Evolutionary conservation across 2,329 filamentous ascomycete genomes (phyloP).

Genomic region (Exophiala calicioides): DNA sequence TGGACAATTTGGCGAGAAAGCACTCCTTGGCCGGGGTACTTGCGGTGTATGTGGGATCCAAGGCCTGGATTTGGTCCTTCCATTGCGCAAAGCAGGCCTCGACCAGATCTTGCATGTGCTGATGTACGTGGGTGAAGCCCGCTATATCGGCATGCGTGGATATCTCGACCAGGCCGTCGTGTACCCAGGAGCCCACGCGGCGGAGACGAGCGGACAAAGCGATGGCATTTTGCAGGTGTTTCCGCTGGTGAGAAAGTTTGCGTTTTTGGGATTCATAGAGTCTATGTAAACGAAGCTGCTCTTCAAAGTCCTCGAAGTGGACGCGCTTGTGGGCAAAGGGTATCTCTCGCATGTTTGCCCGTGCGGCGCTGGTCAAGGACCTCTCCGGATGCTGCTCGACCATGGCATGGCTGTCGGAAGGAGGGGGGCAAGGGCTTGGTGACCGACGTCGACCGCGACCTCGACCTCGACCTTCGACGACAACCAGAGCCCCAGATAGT

Average conservation of each 20-base stretch:
- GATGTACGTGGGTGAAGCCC: constrained; percentile 47
- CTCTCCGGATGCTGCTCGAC: constrained; percentile 2
- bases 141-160: constrained; percentile 48
- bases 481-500: constrained; percentile 18
- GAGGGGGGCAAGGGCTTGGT: constrained; percentile 1
- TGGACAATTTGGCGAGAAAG: constrained; percentile 67
- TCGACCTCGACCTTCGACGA: constrained; percentile 23
- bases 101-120: constrained; percentile 47
- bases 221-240: constrained; percentile 45
- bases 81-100: constrained; percentile 42
- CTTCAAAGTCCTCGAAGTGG: constrained; percentile 48
- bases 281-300: constrained; percentile 43
- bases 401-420: constrained; percentile 10
- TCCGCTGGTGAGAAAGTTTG: constrained; percentile 42
- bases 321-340: constrained; percentile 33
- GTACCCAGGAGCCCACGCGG: constrained; percentile 43
- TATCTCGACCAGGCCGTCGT: constrained; percentile 48
- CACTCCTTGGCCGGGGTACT: constrained; percentile 31
- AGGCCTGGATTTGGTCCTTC: constrained; percentile 37
- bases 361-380: constrained; percentile 4
- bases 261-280: constrained; percentile 45
- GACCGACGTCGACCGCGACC: constrained; percentile 23
- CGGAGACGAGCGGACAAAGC: constrained; percentile 45
- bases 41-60: constrained; percentile 33
- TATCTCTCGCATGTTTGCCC: no score